These are phyloP conservation scores for Pyrenopolyporus hunteri DNA, from an alignment of 495 filamentous ascomycete species.

Conservation along the genomic window DNA sequence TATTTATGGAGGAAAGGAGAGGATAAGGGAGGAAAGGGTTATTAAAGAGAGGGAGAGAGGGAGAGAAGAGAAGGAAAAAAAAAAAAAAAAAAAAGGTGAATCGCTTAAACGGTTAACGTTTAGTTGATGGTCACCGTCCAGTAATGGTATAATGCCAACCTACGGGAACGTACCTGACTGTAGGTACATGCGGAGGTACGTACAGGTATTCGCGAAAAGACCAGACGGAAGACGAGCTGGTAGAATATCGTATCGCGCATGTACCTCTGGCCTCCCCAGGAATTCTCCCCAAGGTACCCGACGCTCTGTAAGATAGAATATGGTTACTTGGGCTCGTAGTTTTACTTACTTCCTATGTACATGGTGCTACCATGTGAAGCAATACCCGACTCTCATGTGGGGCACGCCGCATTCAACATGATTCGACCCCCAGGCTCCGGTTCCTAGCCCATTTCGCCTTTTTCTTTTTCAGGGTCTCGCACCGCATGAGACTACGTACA, in stretches of 20 bases:
- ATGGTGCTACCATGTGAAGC: too few relatives aligned
- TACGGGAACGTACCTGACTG: too few relatives aligned
- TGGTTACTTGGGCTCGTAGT: not conserved
- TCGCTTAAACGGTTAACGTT: not conserved
- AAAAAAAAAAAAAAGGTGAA: conserved; percentile 8
- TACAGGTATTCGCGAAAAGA: not conserved
- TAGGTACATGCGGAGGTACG: too few relatives aligned
- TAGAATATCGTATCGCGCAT: not conserved
- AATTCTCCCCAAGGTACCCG: not conserved
- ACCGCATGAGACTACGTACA: not conserved
- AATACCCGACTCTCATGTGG: too few relatives aligned
- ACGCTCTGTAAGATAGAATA: not conserved
- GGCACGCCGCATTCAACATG: conserved; percentile 2
- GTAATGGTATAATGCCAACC: too few relatives aligned
- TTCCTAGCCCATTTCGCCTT: conserved; percentile 12
- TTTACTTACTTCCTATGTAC: not conserved
- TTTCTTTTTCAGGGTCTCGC: conserved; percentile 11
- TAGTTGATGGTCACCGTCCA: not conserved
- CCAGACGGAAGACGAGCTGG: not conserved
- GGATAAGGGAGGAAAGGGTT: not conserved
- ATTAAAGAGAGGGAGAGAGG: not conserved
- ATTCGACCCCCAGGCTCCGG: conserved; percentile 6
- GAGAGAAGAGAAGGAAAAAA: not conserved
- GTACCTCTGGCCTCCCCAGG: not conserved
- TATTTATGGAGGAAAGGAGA: conserved; percentile 1